Percentiles rank a stretch among this genome's conserved stretches.
phyloP scores from a whole-genome alignment of 2,329 filamentous ascomycete species.

The Trichoderma aggressivum region DNA sequence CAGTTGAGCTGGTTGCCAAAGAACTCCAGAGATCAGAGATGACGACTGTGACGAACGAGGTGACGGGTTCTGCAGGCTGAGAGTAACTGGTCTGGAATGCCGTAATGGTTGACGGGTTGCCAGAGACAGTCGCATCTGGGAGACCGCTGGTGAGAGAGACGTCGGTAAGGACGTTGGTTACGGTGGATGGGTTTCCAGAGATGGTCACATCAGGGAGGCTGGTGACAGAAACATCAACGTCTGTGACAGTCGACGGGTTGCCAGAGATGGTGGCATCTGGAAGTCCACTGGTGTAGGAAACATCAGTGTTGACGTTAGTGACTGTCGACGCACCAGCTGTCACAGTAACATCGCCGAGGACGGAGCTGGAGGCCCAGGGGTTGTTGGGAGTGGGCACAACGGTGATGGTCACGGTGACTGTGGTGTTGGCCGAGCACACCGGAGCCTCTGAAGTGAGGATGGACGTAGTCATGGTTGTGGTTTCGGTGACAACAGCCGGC shows the following conservation, averaged over 20 bases:
- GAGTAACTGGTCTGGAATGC: slow-evolving; percentile 27
- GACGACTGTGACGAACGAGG: slow-evolving; percentile 27
- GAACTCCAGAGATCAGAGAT: slow-evolving; percentile 32
- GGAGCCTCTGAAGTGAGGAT: slow-evolving; percentile 11
- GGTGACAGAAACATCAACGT: slow-evolving; percentile 27
- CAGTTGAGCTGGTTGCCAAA: background rate
- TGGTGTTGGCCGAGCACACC: slow-evolving; percentile 22
- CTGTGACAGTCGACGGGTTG: slow-evolving; percentile 32
- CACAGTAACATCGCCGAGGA: slow-evolving; percentile 27
- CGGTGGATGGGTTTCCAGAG: slow-evolving; percentile 29
- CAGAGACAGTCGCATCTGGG: slow-evolving; percentile 34
- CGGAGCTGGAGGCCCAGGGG: slow-evolving; percentile 19
- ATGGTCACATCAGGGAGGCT: slow-evolving; percentile 29
- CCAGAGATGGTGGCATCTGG: slow-evolving; percentile 35
- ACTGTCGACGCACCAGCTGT: slow-evolving; percentile 30
- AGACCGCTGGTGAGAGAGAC: slow-evolving; percentile 23
- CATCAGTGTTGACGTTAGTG: slow-evolving; percentile 30
- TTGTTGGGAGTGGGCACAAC: slow-evolving; percentile 17
- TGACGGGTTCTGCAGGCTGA: slow-evolving; percentile 21
- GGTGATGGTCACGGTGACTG: slow-evolving; percentile 28
- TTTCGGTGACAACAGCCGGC: slow-evolving; percentile 20
- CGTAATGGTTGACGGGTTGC: slow-evolving; percentile 32
- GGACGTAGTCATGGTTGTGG: slow-evolving; percentile 24
- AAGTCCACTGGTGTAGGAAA: slow-evolving; percentile 29
- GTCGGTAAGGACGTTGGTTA: slow-evolving; percentile 29